Base-by-base conservation (phyloP, 2,329 filamentous ascomycete species). In the Apiospora pterosperma region DNA sequence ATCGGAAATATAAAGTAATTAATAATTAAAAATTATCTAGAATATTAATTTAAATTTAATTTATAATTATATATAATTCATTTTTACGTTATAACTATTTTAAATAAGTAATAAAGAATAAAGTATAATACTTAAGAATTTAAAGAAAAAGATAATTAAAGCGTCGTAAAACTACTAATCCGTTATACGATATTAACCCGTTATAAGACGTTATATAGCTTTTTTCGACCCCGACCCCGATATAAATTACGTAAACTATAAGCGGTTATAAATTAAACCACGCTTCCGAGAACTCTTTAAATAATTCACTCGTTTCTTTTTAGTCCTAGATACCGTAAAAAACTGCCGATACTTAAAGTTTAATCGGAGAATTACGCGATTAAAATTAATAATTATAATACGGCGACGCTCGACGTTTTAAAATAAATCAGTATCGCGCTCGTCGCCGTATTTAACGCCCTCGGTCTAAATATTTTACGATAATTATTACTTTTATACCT, bases 331-430 rank as follows among this genome's bases (percentile, higher is more conserved):
- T 41, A 41, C 38, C 38, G 38, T 19, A 41, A 19, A 41, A 19
- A 10, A 19, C 38, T 41, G 38, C 38, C 38, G 38, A 41, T 41
- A 19, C 38, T 41, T 41, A 41, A 19, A 19, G 38, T 10, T 19
- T 41, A 19, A 19, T 19, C 38, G 38, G 38, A 41, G 38, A 19
- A 41, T 41, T 11, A 19, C 38, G 38, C 38, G 38, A 41, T 41
- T 19, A 41, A 41, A 41, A 19, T 41, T 19, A 19, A 41, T 41
- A 41, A 41, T 19, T 41, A 72, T 69, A 58, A 69, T 61, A 59
- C 67, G 63, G 52, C 64, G 16, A 48, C 65, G 68, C 66, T 72
- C 69, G 38, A 63, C 61, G 59, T 68, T 72, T 66, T 67, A 71
- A 21, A 70, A 67, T 48, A 28, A 63, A 64, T 72, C 71, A 42